phyloP scores from a whole-genome alignment of 2,329 filamentous ascomycete genomes.

The Talaromyces albobiverticillius region DNA sequence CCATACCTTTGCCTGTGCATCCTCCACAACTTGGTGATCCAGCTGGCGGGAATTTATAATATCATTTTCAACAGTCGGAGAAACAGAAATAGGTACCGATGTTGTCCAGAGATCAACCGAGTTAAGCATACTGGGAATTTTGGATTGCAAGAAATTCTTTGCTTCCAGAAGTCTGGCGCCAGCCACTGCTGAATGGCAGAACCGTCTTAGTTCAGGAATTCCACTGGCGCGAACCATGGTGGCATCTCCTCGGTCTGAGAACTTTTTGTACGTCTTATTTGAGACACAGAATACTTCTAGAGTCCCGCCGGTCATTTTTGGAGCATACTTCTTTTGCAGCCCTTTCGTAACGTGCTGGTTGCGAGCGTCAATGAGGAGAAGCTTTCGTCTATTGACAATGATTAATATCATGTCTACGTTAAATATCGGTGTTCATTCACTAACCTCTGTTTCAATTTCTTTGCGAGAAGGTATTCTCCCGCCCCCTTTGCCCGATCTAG shows the following conservation, averaged over 20 bases:
- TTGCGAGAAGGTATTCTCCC: background rate
- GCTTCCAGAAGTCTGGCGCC: slow-evolving; percentile 1
- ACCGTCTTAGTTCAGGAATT: slow-evolving; percentile 1
- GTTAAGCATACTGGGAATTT: background rate
- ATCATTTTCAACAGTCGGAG: background rate
- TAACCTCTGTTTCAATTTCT: background rate
- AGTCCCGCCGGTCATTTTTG: background rate
- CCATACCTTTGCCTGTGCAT: background rate
- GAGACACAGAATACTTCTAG: slow-evolving; percentile 1
- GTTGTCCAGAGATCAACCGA: background rate
- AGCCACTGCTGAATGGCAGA: background rate
- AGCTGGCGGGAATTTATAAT: background rate
- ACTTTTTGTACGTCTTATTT: slow-evolving; percentile 8
- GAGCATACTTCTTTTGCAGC: background rate
- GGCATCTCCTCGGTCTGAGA: background rate
- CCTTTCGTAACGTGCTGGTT: background rate
- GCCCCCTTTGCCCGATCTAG: background rate
- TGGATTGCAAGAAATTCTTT: background rate
- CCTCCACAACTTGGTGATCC: background rate
- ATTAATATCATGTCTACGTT: background rate
- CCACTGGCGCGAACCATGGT: slow-evolving; percentile 4
- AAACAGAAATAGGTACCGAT: background rate
- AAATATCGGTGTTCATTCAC: background rate
- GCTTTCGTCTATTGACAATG: background rate
- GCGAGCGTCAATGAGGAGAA: background rate